These are phyloP conservation scores for Nicotiana rustica DNA, from an alignment of 305 asterid genomes.

Conservation along the genomic window DNA sequence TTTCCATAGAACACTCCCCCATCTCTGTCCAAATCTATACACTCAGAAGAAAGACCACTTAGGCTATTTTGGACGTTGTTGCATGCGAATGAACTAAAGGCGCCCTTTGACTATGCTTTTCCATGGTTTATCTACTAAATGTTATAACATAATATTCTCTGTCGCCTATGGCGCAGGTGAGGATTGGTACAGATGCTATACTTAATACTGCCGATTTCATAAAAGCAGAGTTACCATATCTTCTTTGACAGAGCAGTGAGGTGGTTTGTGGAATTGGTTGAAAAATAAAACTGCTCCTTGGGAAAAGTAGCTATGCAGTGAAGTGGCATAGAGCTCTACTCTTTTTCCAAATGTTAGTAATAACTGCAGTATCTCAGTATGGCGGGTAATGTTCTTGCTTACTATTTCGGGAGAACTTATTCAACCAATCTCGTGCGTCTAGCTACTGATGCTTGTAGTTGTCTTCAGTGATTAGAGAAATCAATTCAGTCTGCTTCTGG, in stretches of 20 bases:
- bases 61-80: no score
- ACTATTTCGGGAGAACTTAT: not conserved
- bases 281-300: constrained; percentile 1
- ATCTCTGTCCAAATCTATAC: not conserved
- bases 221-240: not conserved
- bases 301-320: not conserved
- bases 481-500: constrained; percentile 22
- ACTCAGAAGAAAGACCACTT: no score
- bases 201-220: not conserved
- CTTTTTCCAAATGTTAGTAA: constrained; percentile 3
- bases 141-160: not conserved
- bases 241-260: constrained; percentile 10
- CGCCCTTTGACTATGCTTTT: not conserved
- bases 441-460: constrained; percentile 25
- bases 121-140: not conserved
- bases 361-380: not conserved
- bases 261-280: not conserved
- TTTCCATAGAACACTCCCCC: not conserved
- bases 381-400: constrained; percentile 1
- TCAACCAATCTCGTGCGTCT: not conserved
- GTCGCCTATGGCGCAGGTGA: constrained; percentile 11
- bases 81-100: not conserved
- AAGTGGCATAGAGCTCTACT: not conserved
- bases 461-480: not conserved
- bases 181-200: not conserved